Evolutionary conservation across 176 grass and related monocot species (phyloP), one percentile per base, ranked within the genome.

Genomic region (Stipa capillata): DNA sequence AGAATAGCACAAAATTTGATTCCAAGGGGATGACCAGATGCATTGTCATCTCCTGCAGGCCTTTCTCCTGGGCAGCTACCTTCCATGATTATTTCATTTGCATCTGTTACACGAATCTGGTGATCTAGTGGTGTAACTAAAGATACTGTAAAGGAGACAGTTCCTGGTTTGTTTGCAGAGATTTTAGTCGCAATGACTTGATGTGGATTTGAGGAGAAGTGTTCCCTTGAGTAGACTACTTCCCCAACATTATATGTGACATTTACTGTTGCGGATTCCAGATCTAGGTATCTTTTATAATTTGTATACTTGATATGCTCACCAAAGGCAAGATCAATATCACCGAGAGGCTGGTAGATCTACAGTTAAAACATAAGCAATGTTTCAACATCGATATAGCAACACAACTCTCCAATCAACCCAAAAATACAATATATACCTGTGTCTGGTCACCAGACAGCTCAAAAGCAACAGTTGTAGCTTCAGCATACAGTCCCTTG

Each of bases 311-410:
- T 32, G n/a, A 78, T 67, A 15, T 83, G 52, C 47, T 91, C 44
- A 43, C 81, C 82, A 83, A 97, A 97, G 20, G 79, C 81, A 78
- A 97, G 55, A 87, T 87, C 32, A 23, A 97, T 84, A 65, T 93
- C 86, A 15, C 91, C 91, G 18, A 97, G 94, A 66, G 94, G 91
- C 65, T 97, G 91, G 70, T 91, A 97, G 59, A 89, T 74, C 94
- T 97, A 79, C 81, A 89, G 43, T 85, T 61, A 25, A 74, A 93
- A 69, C 31, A 85, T 34, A 69, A 75, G 42, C 11, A 75, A 73
- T 67, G 48, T 74, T 21, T 80, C 47, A 80, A 72, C 9, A 65
- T 43, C 0, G 57, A 33, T 65, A 65, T 62, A 33, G 32, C 14
- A 63, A 36, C 33, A 49, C 24, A 64, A 71, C 35, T 35, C 42